Evolutionary conservation across 768 basidiomycete species (phyloP), one percentile per base, ranked within the genome.

Genomic region (Lactarius akahatsu): DNA sequence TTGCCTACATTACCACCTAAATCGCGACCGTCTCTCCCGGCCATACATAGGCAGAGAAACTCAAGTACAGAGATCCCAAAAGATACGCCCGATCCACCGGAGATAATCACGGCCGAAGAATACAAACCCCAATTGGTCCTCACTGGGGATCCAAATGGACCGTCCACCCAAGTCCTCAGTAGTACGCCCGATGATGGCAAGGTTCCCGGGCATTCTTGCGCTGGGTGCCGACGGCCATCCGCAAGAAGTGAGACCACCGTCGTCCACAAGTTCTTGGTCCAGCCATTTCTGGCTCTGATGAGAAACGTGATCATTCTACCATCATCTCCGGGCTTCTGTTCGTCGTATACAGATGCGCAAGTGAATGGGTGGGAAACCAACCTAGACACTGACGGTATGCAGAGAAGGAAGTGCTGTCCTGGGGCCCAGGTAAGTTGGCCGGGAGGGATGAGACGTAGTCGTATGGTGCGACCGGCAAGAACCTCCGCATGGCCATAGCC

Each of bases 391-490:
- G 81, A 81, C 0, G 91, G 90, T 23, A 91, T 79, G 60, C 79
- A 83, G 66, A 93, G 79, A 28, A 89, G 79, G 71, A 92, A 85
- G 74, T 90, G 88, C 74, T 92, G 91, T n/a, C 91, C 91, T 2
- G 91, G 86, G 1, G 85, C 81, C 91, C 91, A 92, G 0, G 79
- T 74, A 58, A 89, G 73, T 59, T 80, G 81, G 2, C 82, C 80
- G 0, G 86, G 81, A 0, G 87, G 79, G 62, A 85, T 77, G 47
- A 91, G 76, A 0, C 86, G 85, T n/a, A 92, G 74, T 52, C 91
- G 86, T 20, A 92, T 76, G 5, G 87, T 90, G 3, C 82, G 80
- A 10, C 91, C 91, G 0, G 91, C 85, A 20, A 92, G 78, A 9
- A 91, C 77, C 68, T 89, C 86, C 1, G 84, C 86, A 56, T 87